A percentile compares a stretch with the other conserved stretches of the same genome.
phyloP scores from a whole-genome alignment of 768 basidiomycete species.

The Daedaleopsis nitida region DNA sequence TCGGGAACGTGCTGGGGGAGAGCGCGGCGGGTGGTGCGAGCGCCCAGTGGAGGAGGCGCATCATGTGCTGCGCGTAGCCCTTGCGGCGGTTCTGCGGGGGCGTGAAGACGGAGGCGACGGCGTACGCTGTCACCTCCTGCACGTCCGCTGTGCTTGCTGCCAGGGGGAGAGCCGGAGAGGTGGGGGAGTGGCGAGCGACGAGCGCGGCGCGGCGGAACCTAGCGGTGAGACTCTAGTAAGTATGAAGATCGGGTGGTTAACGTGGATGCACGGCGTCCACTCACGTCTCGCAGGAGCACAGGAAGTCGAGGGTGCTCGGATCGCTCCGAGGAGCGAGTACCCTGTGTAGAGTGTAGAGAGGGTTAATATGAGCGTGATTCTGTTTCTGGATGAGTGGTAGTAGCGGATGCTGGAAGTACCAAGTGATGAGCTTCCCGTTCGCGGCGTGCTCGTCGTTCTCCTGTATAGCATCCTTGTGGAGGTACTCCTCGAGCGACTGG shows the following conservation, averaged over 20 bases:
- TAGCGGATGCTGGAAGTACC: no score
- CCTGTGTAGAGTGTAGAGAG: slow-evolving; percentile 41
- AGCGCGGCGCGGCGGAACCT: slow-evolving; percentile 41
- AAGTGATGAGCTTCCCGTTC: slow-evolving; percentile 50
- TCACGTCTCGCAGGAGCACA: slow-evolving; percentile 66
- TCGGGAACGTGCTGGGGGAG: slow-evolving; percentile 39
- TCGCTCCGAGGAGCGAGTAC: slow-evolving; percentile 56
- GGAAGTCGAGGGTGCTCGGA: slow-evolving; percentile 53
- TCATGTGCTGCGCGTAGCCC: slow-evolving; percentile 65
- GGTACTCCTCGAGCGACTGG: slow-evolving; percentile 47
- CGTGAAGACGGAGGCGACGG: slow-evolving; percentile 59
- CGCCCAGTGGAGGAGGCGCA: slow-evolving; percentile 63
- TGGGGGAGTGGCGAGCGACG: slow-evolving; percentile 16
- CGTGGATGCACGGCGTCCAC: slow-evolving; percentile 18
- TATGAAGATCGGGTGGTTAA: not conserved
- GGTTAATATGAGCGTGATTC: not conserved
- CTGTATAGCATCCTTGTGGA: slow-evolving; percentile 42
- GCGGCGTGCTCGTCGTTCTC: slow-evolving; percentile 45
- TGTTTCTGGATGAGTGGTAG: no score
- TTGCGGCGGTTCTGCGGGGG: slow-evolving; percentile 48
- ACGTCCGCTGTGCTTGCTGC: slow-evolving; percentile 3
- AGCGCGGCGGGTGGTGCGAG: slow-evolving; percentile 37
- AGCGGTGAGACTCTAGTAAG: not conserved
- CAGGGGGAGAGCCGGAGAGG: slow-evolving; percentile 7
- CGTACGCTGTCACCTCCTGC: slow-evolving; percentile 48